Evolutionary conservation across 345 rosid species (phyloP), one percentile per base, ranked within the genome.

Genomic region (Camelina neglecta): DNA sequence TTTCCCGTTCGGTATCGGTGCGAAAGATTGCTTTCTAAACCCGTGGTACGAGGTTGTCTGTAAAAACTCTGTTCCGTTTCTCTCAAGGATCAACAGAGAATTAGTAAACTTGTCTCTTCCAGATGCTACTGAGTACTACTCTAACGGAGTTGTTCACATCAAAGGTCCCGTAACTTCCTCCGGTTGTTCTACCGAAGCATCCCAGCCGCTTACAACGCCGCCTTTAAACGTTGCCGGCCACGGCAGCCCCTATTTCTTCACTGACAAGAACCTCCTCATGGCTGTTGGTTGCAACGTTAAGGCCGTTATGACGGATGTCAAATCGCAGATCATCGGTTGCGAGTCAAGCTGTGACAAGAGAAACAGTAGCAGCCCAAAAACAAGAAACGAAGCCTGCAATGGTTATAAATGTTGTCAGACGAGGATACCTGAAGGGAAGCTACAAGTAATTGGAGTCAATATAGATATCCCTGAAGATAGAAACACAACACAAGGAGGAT

Each of bases 371-470:
- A 64, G 45, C 33, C 47, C 18, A 21, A 31, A 29, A 39, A 69
- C 38, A 0, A 72, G 60, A 67, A 78, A 82, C 6, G 70, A 67
- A 5, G 29, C 62, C 0, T 87, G 86, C 80, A 41, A 50, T 36
- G 86, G 86, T 3, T 33, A 79, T 4, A 83, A 84, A 8, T 87
- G 89, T 45, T 87, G 91, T 21, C 83, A 87, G 21, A 77, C 81
- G 6, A 16, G 81, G 5, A 74, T 87, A 56, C 81, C 87, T 0
- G 54, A 51, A 20, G 75, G 71, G 20, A 0, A 58, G 82, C 58
- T 49, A 0, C 76, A 77, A 65, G 73, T 49, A 2, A 63, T 77
- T 12, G 81, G 76, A 2, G 56, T 71, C 1, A 13, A 1, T 5
- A 2, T 79, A 23, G 78, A 73, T 70, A 67, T 7, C 42, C 24